Conservation (phyloP, 306 rosid species). For the Corylus heterophylla region DNA sequence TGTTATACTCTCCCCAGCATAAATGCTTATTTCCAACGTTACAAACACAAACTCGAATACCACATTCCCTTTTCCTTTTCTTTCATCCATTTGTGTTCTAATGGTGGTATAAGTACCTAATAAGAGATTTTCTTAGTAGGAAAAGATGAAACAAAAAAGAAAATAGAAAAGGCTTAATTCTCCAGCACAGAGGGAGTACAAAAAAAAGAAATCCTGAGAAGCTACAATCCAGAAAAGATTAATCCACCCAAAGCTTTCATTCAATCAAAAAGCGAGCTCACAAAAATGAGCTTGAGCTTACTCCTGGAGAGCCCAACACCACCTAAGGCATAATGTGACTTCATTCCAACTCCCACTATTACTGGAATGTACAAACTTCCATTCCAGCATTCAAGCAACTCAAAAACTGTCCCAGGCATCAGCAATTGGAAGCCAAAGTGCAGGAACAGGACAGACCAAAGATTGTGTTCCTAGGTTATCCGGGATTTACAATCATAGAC, state of each 20-base stretch:
- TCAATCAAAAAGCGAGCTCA: background rate
- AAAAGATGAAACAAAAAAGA: background rate
- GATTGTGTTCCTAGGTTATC: background rate
- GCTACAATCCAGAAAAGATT: background rate
- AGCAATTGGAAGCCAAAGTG: background rate
- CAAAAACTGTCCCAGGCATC: background rate
- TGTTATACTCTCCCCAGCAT: background rate
- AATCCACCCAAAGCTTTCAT: background rate
- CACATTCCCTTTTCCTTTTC: background rate
- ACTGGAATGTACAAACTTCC: background rate
- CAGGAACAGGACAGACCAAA: background rate
- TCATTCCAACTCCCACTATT: background rate
- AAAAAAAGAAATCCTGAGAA: background rate
- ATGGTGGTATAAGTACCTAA: no score
- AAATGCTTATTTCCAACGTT: background rate
- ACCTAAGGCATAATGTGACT: background rate
- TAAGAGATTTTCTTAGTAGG: background rate
- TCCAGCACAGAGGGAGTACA: background rate
- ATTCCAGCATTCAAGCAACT: background rate
- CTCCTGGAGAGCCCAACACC: background rate
- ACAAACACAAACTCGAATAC: background rate
- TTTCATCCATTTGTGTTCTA: background rate
- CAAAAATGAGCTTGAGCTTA: background rate
- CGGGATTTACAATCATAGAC: background rate
- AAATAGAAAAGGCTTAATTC: background rate